Conservation (phyloP, 345 rosid genomes). For the Limnanthes douglasii region DNA sequence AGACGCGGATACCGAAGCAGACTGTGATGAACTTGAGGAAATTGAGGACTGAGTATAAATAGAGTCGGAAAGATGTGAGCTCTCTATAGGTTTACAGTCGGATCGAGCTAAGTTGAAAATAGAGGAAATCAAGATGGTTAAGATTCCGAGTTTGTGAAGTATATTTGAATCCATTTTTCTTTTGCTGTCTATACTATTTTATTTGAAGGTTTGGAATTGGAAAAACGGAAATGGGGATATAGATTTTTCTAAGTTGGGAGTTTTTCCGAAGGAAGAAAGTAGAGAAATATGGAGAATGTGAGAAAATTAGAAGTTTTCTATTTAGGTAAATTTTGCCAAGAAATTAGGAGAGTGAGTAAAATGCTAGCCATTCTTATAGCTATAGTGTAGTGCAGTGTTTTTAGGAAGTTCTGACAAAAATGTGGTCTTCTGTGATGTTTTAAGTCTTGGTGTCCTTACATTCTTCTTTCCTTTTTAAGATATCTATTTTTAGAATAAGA, state of each 20-base stretch:
- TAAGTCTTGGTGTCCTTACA: too few species aligned
- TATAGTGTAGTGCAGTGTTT: too few species aligned
- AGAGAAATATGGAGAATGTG: too few species aligned
- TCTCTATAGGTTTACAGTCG: constrained; percentile 4
- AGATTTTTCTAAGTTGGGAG: background rate
- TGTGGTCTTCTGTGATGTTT: too few species aligned
- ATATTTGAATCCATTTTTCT: constrained; percentile 6
- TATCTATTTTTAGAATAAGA: too few species aligned
- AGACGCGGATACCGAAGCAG: constrained; percentile 2
- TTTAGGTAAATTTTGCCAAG: too few species aligned
- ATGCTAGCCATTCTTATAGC: too few species aligned
- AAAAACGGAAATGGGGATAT: constrained; percentile 12
- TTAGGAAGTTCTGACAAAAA: too few species aligned
- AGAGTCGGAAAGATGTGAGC: too few species aligned
- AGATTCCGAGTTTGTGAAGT: background rate
- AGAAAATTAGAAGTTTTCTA: constrained; percentile 10
- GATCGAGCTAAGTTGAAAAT: constrained; percentile 10
- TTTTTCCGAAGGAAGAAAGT: background rate
- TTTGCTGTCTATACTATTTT: background rate
- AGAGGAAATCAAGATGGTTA: constrained; percentile 12
- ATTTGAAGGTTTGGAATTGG: background rate
- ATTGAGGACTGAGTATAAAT: too few species aligned
- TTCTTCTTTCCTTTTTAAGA: too few species aligned
- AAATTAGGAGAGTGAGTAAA: too few species aligned
- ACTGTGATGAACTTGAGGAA: constrained; percentile 1